Conservation (phyloP, 306 rosid species). For the Betula pendula region DNA sequence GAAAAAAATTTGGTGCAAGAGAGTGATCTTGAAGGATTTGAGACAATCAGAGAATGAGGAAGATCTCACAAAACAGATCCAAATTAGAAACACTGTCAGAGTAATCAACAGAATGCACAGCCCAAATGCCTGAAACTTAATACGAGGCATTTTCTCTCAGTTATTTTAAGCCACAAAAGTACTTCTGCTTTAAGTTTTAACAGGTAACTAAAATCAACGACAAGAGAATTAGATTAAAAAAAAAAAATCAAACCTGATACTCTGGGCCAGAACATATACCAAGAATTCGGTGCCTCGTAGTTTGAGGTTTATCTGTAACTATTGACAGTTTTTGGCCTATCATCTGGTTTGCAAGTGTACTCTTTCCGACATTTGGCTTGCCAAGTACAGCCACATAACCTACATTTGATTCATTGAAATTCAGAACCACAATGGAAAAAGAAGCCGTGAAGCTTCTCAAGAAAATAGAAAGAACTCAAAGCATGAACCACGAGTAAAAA, state of each 20-base stretch:
- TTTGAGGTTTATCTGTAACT: slow-evolving; percentile 97
- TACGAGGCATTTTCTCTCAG: neutral
- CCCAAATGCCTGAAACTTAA: neutral
- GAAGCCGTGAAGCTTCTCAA: neutral
- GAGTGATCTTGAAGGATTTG: neutral
- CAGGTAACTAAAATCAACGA: slow-evolving; percentile 21
- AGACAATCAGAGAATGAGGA: neutral
- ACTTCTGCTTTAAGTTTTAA: neutral
- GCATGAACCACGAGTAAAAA: neutral
- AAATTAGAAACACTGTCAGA: neutral
- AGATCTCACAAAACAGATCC: slow-evolving; percentile 1
- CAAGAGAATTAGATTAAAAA: slow-evolving; percentile 23
- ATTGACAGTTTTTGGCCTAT: slow-evolving; percentile 90
- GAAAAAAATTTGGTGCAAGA: neutral
- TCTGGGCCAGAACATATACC: slow-evolving; percentile 87
- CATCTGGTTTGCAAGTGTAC: slow-evolving; percentile 93
- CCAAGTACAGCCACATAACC: slow-evolving; percentile 95
- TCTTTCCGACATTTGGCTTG: slow-evolving; percentile 96
- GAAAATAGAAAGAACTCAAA: neutral
- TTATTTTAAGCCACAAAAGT: neutral
- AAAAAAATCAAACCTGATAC: slow-evolving; percentile 69
- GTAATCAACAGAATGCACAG: neutral
- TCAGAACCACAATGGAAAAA: slow-evolving; percentile 16
- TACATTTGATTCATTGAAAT: slow-evolving; percentile 39
- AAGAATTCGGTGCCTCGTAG: slow-evolving; percentile 91